Conservation (phyloP, 495 filamentous ascomycete species). For the Xylaria grammica region DNA sequence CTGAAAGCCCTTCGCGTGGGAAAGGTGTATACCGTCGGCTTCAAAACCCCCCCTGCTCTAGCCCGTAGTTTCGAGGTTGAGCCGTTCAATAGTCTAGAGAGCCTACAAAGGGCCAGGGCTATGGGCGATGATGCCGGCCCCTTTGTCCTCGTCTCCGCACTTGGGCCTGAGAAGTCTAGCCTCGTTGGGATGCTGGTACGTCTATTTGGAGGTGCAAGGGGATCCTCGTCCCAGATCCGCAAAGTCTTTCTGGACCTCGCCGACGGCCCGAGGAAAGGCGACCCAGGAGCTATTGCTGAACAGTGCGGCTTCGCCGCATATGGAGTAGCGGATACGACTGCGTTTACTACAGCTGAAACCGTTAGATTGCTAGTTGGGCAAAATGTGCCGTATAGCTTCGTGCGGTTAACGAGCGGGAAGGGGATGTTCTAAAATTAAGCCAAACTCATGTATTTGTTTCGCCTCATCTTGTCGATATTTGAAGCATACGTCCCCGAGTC, state of each 20-base stretch:
- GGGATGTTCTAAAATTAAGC: constrained; percentile 60
- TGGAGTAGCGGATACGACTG: constrained; percentile 76
- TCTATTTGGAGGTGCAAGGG: constrained; percentile 58
- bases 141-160: constrained; percentile 78
- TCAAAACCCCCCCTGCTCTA: constrained; percentile 69
- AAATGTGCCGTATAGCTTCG: constrained; percentile 88
- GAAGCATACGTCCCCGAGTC: not conserved
- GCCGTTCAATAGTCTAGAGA: constrained; percentile 80
- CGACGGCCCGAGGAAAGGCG: constrained; percentile 67
- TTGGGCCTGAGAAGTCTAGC: constrained; percentile 77
- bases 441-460: not conserved
- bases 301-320: constrained; percentile 78
- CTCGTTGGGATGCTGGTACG: constrained; percentile 80
- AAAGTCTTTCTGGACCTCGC: constrained; percentile 85
- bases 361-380: constrained; percentile 77
- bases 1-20: constrained; percentile 75
- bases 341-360: constrained; percentile 82
- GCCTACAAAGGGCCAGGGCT: constrained; percentile 67
- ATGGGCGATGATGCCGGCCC: constrained; percentile 61
- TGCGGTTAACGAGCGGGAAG: constrained; percentile 74
- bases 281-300: constrained; percentile 70
- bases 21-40: constrained; percentile 83
- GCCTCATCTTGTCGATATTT: not conserved
- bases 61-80: constrained; percentile 66
- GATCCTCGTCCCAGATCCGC: constrained; percentile 58